Percentiles rank a stretch among this genome's conserved stretches.
phyloP scores from a whole-genome alignment of 23 red algal species.

The Gracilaria vermiculophylla region DNA sequence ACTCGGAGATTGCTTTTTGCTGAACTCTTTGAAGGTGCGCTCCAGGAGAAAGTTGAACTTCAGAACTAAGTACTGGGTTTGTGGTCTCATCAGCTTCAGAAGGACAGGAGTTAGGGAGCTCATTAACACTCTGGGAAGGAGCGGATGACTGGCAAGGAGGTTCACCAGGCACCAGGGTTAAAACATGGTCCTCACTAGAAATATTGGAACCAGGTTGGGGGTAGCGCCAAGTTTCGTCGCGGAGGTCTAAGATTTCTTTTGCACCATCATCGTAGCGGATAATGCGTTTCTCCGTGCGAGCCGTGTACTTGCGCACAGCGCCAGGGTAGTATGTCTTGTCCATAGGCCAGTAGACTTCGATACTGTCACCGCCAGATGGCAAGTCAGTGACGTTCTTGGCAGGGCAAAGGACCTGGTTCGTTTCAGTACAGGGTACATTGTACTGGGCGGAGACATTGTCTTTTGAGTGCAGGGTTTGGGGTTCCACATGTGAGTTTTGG shows the following conservation, averaged over 20 bases:
- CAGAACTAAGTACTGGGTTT: background rate
- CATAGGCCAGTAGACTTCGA: background rate
- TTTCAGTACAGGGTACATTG: too few species aligned
- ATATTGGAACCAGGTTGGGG: background rate
- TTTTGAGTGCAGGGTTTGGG: too few species aligned
- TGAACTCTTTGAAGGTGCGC: background rate
- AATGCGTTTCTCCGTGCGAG: background rate
- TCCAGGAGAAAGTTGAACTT: background rate
- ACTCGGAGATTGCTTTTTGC: background rate
- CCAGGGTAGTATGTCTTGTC: background rate
- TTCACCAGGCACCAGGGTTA: too few species aligned
- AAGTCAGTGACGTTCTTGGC: background rate
- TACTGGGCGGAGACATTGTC: too few species aligned
- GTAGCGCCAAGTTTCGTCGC: slow-evolving; percentile 15
- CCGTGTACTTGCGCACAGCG: background rate
- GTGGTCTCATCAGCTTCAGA: background rate
- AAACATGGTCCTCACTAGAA: too few species aligned
- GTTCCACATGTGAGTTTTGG: too few species aligned
- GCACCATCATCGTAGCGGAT: slow-evolving; percentile 24
- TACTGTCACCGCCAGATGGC: background rate
- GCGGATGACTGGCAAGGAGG: too few species aligned
- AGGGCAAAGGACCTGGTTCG: background rate
- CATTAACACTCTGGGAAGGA: background rate
- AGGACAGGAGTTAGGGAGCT: background rate
- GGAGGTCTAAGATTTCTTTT: background rate